Base-by-base conservation (phyloP, 345 rosid genomes). In the Lepidium aucheri region DNA sequence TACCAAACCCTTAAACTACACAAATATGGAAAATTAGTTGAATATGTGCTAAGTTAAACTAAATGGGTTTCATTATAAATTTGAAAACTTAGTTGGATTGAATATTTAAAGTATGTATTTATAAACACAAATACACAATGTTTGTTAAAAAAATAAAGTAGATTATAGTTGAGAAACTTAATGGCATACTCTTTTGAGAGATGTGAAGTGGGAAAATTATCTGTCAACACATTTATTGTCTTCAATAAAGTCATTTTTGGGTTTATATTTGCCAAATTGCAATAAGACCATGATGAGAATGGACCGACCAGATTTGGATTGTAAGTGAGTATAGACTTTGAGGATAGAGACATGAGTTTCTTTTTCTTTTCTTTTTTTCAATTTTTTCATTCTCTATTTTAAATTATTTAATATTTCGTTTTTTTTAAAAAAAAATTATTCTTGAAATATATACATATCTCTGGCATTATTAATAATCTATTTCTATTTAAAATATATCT, bases 221-320 rank as follows among this genome's bases (percentile, higher is more conserved):
- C 57, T 45, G 57, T 70, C 69, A 15, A 44, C 55, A 61, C 41
- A 18, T 33, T 35, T 24, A 4, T 43, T 62, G 57, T 45, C 64
- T 45, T 5, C 57, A 53, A 70, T 45, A 70, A 54, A 63, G 51
- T 63, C 51, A 45, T 14, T 44, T 70, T 63, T 63, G 58, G 57
- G 75, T 63, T 62, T 62, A 63, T 47, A 70, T 45, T 57, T 54
- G 69, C 51, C 51, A 62, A 63, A n/a, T 55, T 63, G 75, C 69
- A 46, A 14, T 54, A 45, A 49, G n/a, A 70, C 26, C 42, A 70
- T 70, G 68, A 62, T 70, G 63, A 54, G 47, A 45, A 63, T 28
- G 64, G 63, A 20, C 75, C 69, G 75, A 63, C 75, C 69, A 71
- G 6, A 63, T 45, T 45, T 12, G 50, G 50, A 63, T 53, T 44